Evolutionary conservation across 225 moss, liverwort and hornwort species (phyloP).

Genomic region (Climacium dendroides): DNA sequence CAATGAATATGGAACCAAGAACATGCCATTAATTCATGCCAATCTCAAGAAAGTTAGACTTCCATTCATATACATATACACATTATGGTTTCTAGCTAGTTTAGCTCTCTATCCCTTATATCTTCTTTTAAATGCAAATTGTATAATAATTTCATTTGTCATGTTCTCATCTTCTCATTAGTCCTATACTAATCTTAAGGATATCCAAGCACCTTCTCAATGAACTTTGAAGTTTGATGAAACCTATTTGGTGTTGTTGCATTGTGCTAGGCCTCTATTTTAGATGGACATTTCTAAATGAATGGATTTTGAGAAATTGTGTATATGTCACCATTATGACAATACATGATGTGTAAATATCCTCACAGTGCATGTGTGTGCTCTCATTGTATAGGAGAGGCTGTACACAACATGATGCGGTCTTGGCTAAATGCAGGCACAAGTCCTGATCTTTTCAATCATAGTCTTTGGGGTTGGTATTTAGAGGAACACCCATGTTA

Average conservation of each 20-base stretch:
- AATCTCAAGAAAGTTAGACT: too few relatives aligned
- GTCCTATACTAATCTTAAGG: background rate
- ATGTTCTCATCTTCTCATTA: background rate
- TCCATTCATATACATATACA: too few relatives aligned
- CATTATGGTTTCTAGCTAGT: too few relatives aligned
- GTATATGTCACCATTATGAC: background rate
- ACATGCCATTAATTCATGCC: too few relatives aligned
- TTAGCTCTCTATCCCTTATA: background rate
- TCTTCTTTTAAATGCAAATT: background rate
- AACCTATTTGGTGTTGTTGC: background rate
- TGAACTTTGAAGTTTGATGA: background rate
- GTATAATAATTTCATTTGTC: background rate
- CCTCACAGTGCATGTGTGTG: background rate
- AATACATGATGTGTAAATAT: background rate
- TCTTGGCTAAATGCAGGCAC: background rate
- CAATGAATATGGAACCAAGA: too few relatives aligned
- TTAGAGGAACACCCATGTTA: background rate
- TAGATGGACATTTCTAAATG: background rate
- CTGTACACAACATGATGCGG: background rate
- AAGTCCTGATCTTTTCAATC: background rate
- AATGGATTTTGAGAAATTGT: background rate
- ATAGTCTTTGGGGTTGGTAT: accelerated
- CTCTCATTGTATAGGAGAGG: background rate
- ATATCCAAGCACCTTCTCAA: background rate
- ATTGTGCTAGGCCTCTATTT: background rate